A percentile compares a stretch with the other conserved stretches of the same genome.
Evolutionary conservation across 2,329 filamentous ascomycete species (phyloP).

Genomic region (Aureobasidium sp.): DNA sequence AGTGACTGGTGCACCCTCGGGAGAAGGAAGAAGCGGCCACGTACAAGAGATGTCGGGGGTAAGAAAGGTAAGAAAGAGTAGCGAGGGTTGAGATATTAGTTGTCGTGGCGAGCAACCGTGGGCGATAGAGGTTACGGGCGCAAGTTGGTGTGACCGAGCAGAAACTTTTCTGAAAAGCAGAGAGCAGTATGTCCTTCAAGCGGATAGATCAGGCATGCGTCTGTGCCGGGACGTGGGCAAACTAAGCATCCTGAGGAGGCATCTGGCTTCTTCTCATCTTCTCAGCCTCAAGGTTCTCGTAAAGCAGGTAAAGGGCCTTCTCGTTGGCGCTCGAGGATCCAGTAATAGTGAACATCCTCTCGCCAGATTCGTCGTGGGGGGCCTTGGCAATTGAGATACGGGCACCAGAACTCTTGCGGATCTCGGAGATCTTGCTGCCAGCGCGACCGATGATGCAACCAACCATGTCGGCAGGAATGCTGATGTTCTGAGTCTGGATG

Average conservation of each 20-base stretch:
- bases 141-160: background rate
- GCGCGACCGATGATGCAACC: constrained; percentile 96
- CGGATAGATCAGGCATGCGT: background rate
- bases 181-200: background rate
- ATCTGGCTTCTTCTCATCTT: constrained; percentile 95
- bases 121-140: background rate
- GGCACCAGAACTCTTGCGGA: constrained; percentile 91
- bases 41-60: constrained; percentile 10
- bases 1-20: constrained; percentile 13
- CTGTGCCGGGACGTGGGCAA: background rate
- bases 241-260: constrained; percentile 29
- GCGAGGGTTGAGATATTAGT: background rate
- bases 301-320: constrained; percentile 88
- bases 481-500: constrained; percentile 98
- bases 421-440: constrained; percentile 97
- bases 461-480: constrained; percentile 98
- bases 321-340: constrained; percentile 91
- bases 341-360: constrained; percentile 99
- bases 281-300: constrained; percentile 98
- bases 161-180: constrained; percentile 1
- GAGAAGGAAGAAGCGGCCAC: constrained; percentile 10
- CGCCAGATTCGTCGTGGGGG: constrained; percentile 92
- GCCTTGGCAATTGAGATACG: constrained; percentile 97
- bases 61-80: constrained; percentile 6
- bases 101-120: constrained; percentile 6